Evolutionary conservation across 352 stramenopile species (phyloP).

Genomic region (Phytophthora tubulina): DNA sequence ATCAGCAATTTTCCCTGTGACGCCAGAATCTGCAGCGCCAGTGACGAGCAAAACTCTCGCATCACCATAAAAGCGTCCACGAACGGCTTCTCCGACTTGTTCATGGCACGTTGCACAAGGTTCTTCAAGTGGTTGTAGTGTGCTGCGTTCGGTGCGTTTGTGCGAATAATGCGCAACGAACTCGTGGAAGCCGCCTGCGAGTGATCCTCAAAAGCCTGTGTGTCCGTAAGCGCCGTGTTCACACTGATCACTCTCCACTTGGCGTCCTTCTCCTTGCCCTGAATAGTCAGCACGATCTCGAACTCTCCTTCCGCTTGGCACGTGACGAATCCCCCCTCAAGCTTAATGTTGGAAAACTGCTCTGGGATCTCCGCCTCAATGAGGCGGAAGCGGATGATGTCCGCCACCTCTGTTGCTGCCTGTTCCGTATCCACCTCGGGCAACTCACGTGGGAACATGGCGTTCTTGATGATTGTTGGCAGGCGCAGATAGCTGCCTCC

Average conservation of each 20-base stretch:
- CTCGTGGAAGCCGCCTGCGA: constrained; percentile 68
- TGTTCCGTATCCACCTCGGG: constrained; percentile 67
- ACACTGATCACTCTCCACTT: constrained; percentile 86
- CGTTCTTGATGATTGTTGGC: constrained; percentile 77
- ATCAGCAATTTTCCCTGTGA: constrained; percentile 81
- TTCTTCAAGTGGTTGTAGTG: constrained; percentile 90
- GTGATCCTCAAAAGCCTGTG: constrained; percentile 63
- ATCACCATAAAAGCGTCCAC: constrained; percentile 85
- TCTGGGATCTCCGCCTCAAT: constrained; percentile 84
- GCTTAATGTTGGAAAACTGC: constrained; percentile 81
- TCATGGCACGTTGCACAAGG: constrained; percentile 87
- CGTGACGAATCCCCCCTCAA: constrained; percentile 83
- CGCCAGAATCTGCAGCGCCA: constrained; percentile 80
- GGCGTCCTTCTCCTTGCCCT: constrained; percentile 79
- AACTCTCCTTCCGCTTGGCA: constrained; percentile 83
- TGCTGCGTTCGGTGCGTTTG: constrained; percentile 68
- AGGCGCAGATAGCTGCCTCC: constrained; percentile 80
- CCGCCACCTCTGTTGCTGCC: constrained; percentile 71
- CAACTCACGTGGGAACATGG: constrained; percentile 75
- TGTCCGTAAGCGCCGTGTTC: constrained; percentile 77
- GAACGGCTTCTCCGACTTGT: constrained; percentile 83
- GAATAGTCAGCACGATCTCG: constrained; percentile 86
- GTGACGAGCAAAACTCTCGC: constrained; percentile 84
- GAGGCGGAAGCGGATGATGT: constrained; percentile 85
- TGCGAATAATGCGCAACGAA: constrained; percentile 80